Percentiles rank a stretch among this genome's conserved stretches.
These are phyloP conservation scores for Rhizopus stolonifer DNA, from an alignment of 371 early-diverging fungal species.

Conservation along the genomic window DNA sequence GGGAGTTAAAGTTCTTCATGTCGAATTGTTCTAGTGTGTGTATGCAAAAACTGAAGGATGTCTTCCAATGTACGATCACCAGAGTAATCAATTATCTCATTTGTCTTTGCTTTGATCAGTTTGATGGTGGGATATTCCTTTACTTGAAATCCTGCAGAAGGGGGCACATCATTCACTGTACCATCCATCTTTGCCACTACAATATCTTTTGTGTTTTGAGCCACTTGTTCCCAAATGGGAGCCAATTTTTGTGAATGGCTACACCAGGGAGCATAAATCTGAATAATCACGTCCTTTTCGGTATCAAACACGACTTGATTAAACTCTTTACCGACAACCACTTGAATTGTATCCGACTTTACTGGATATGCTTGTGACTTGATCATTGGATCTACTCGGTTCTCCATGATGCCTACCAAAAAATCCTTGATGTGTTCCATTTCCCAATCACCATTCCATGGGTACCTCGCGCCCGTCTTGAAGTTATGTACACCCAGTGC, in stretches of 20 bases:
- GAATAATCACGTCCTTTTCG: constrained; percentile 75
- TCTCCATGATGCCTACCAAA: constrained; percentile 57
- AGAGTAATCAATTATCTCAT: constrained; percentile 70
- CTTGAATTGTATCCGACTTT: constrained; percentile 71
- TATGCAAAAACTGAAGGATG: constrained; percentile 67
- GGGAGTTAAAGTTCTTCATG: constrained; percentile 1
- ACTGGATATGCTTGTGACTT: constrained; percentile 66
- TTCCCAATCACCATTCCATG: constrained; percentile 55
- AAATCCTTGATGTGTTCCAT: constrained; percentile 50
- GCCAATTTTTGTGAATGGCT: constrained; percentile 79
- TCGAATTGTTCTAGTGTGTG: no score
- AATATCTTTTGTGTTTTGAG: constrained; percentile 47
- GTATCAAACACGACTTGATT: constrained; percentile 72
- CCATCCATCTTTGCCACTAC: constrained; percentile 92
- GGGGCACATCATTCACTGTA: constrained; percentile 86
- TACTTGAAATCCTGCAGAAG: constrained; percentile 59
- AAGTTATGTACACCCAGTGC: constrained; percentile 81
- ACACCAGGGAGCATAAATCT: constrained; percentile 81
- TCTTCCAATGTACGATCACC: constrained; percentile 76
- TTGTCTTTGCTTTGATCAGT: constrained; percentile 75
- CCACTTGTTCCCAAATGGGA: constrained; percentile 72
- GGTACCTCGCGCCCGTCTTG: constrained; percentile 64
- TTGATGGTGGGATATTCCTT: constrained; percentile 91
- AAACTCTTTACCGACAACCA: constrained; percentile 76
- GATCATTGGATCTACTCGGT: constrained; percentile 64